Base-by-base conservation (phyloP, 2,329 filamentous ascomycete genomes). In the Aspergillus arachidicola region DNA sequence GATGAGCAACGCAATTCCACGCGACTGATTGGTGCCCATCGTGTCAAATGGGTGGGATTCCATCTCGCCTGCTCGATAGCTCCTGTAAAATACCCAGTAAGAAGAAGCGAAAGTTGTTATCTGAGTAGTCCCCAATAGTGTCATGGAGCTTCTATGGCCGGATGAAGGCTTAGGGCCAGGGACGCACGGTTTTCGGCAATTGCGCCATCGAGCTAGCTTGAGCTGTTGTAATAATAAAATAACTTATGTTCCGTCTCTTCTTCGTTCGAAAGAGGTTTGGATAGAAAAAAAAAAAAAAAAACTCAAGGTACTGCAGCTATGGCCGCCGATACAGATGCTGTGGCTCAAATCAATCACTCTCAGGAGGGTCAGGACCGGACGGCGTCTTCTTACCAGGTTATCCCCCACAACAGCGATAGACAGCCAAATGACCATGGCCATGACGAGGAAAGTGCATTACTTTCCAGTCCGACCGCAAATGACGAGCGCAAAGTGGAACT, bases 401-500 rank as follows among this genome's bases (percentile, higher is more conserved):
- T 65, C 23, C 26, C 60, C 3, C 51, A 63, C 6, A n/a, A 28
- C 30, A 10, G 19, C 3, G n/a, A 56, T 26, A 32, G 36, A 41
- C 19, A 10, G 2, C 46, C 46, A 19, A 57, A 43, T 23, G 28
- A 23, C n/a, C 45, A 57, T 43, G 55, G 54, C 9, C 23, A 32
- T 7, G 63, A 63, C n/a, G 60, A 63, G 28, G 63, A 65, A 41
- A 59, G 30, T 28, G 26, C n/a, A 21, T 12, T 43, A 9, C 43
- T 43, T 14, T 14, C 58, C 21, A 32, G 36, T 19, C 9, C 28
- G n/a, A 11, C 21, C 28, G 43, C 19, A 10, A 36, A 32, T 19
- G 46, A 56, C 12, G 61, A 60, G 4, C 16, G 60, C 6, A 61
- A 58, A 2, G 53, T 63, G 2, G 61, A 68, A 34, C 45, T 64